Base-by-base conservation (phyloP, 495 filamentous ascomycete species). In the Ramalina intermedia region DNA sequence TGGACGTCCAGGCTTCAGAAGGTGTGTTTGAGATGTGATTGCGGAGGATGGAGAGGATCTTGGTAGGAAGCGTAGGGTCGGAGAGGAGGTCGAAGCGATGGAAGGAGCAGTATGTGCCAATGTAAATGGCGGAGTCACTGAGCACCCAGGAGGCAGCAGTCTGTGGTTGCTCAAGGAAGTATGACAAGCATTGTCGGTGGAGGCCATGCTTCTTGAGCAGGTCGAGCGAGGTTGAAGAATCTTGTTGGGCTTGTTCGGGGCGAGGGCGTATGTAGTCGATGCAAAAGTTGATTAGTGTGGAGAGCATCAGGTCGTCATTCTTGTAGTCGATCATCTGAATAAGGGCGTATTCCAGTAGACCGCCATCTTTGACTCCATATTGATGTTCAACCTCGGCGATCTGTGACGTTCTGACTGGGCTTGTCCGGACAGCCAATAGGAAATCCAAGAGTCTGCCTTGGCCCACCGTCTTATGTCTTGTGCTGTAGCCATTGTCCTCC, bases 301-400 rank as follows among this genome's bases (percentile, higher is more conserved):
- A 72, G 52, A 90, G 83, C 82, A 94, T 84, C 52, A 95, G 64
- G 21, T 81, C 69, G 56, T 95, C 88, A 37, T 68, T 69, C 49
- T 69, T 70, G 21, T 56, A 61, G 53, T 90, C 75, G 13, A 90
- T 73, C 86, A 94, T 90, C 37, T 74, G 66, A 37, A 78, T 65
- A 4, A 80, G 72, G 2, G 81, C 86, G 58, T 83, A 94, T 33
- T 87, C 78, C 13, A 94, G 68, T 3, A 95, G 58, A 13, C 85
- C 84, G 42, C 63, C 58, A 43, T 65, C 54, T 8, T 53, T 52
- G 44, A 68, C 62, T 18, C 69, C 60, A 51, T 79, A 81, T 37
- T 61, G 60, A 1, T 65, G 52, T 47, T 87, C 80, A 1, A 89
- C 57, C 0, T 82, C 78, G 0, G 75, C 54, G 21, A 81, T 64